Evolutionary conservation across 1,284 basidiomycete genomes (phyloP), one percentile per base, ranked within the genome.

Genomic region (Stygiomarasmius scandens): DNA sequence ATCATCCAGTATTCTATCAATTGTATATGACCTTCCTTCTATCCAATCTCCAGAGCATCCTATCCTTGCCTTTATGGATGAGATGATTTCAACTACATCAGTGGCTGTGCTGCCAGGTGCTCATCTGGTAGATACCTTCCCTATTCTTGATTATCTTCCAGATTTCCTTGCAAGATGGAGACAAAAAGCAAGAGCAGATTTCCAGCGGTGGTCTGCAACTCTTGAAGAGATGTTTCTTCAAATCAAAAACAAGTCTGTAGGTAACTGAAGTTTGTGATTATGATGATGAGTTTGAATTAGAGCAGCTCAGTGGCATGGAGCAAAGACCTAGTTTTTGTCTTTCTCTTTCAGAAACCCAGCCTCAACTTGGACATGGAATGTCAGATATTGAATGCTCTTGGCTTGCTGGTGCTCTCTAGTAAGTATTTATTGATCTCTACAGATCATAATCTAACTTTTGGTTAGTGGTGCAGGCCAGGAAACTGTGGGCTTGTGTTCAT

Each of bases 131-230:
- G 47, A 55, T 20, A 14, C 19, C 24, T 41, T 55, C 2, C 46
- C 27, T 22, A 25, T 49, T 20, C 19, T 55, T 9, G 47, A 55
- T 5, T 43, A 49, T 20, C 36, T 55, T 27, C 54, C 54, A 5
- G 23, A n/a, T n/a, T 55, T 14, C 10, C 6, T 55, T 5, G 20
- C 54, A 6, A 49, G 27, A 22, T 55, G 54, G 54, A 55, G 46
- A 38, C 27, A 44, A 20, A 44, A 55, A 5, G 43, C 44, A 29
- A 12, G 22, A 11, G 12, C 27, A 8, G 54, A 55, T 49, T 34
- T 25, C 25, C 46, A 43, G 23, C 6, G 6, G n/a, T 41, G 11
- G 11, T 16, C 6, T 12, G 38, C 8, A 41, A 16, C n/a, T 12
- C n/a, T 41, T 41, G 8, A 41, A 16, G 38, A 34, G 14, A 34